A percentile compares a stretch with the other conserved stretches of the same genome.
phyloP scores from a whole-genome alignment of 106 monocot genomes.

The Allium fistulosum region DNA sequence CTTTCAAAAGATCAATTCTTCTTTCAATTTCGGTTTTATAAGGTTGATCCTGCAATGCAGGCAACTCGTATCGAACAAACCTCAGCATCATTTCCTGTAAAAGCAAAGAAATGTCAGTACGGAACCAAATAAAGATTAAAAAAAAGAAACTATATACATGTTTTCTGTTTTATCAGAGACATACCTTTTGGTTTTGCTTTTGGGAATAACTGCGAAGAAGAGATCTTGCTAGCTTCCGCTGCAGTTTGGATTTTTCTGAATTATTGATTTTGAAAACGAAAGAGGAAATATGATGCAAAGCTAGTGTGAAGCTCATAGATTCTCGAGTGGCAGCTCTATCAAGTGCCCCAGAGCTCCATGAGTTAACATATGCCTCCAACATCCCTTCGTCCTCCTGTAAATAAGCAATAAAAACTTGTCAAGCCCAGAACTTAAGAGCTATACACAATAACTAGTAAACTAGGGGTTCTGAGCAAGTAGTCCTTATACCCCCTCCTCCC shows the following conservation, averaged over 20 bases:
- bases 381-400: conserved; percentile 73
- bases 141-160: not conserved
- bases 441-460: too few species aligned
- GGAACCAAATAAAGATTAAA: not conserved
- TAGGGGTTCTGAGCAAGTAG: too few species aligned
- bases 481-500: too few species aligned
- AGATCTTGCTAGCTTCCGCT: conserved; percentile 65
- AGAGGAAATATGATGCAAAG: conserved; percentile 66
- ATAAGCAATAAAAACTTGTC: not conserved
- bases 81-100: conserved; percentile 55
- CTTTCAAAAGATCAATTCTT: conserved; percentile 47
- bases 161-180: not conserved
- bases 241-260: conserved; percentile 29
- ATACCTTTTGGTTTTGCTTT: conserved; percentile 56
- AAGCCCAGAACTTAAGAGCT: too few species aligned
- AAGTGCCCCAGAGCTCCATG: conserved; percentile 72
- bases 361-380: conserved; percentile 73
- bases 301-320: conserved; percentile 55
- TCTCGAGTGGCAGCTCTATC: conserved; percentile 60
- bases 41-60: conserved; percentile 12
- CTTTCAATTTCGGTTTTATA: conserved; percentile 21
- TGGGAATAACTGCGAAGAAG: conserved; percentile 64
- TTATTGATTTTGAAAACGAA: conserved; percentile 43
- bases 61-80: conserved; percentile 39
- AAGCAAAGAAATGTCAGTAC: conserved; percentile 3